phyloP scores from a whole-genome alignment of 2,329 filamentous ascomycete genomes.

The Ceratocystis variospora region DNA sequence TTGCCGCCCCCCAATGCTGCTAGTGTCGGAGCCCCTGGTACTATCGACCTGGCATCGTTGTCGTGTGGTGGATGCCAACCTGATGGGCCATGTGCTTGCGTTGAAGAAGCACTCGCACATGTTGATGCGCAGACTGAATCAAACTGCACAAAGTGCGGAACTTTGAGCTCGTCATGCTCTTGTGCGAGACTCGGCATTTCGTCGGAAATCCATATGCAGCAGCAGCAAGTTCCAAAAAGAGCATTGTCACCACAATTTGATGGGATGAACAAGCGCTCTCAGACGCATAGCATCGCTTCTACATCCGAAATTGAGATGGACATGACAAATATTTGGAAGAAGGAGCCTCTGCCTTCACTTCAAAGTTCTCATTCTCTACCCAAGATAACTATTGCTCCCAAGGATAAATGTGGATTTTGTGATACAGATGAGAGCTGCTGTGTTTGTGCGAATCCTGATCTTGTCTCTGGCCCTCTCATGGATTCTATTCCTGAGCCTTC shows the following conservation, averaged over 20 bases:
- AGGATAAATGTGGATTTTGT: conserved; percentile 70
- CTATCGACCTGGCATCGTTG: conserved; percentile 26
- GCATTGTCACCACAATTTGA: conserved; percentile 30
- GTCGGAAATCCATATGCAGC: conserved; percentile 23
- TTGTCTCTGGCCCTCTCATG: conserved; percentile 11
- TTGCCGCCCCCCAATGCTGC: conserved; percentile 39
- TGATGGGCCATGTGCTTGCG: conserved; percentile 42
- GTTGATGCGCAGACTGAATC: conserved; percentile 36
- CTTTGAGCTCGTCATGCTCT: conserved; percentile 46
- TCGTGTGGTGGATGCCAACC: conserved; percentile 45
- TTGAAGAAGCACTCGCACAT: conserved; percentile 43
- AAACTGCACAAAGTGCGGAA: conserved; percentile 51
- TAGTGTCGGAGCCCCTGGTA: conserved; percentile 17
- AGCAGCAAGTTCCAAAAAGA: conserved; percentile 31
- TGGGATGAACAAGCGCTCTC: conserved; percentile 29
- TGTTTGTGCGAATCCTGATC: conserved; percentile 53
- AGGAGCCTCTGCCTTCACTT: conserved; percentile 23
- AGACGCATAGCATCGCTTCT: conserved; percentile 25
- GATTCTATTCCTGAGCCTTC: conserved; percentile 13
- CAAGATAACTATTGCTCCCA: conserved; percentile 31
- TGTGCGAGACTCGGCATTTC: conserved; percentile 47
- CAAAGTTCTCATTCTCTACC: conserved; percentile 26
- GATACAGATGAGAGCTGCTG: conserved; percentile 62
- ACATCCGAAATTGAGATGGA: conserved; percentile 49
- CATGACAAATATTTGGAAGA: conserved; percentile 53